A percentile compares a stretch with the other conserved stretches of the same genome.
phyloP scores from a whole-genome alignment of 2,329 filamentous ascomycete genomes.

The Cladophialophora bantiana region DNA sequence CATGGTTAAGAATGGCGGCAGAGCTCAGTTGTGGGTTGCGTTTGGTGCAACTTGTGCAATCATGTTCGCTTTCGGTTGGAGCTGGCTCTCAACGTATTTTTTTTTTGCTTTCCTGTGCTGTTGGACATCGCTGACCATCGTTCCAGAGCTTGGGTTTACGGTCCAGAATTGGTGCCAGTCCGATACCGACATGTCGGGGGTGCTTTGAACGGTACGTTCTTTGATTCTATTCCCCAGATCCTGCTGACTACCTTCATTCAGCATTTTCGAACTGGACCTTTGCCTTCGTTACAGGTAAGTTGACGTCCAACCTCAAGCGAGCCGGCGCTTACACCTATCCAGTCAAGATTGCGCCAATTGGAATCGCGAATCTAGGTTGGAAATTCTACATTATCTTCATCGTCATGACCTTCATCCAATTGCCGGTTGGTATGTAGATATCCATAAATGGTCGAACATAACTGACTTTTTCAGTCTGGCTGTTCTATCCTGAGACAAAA shows the following conservation, averaged over 20 bases:
- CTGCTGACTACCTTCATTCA: background rate
- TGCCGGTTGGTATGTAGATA: slow-evolving; percentile 6
- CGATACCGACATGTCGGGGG: slow-evolving; percentile 46
- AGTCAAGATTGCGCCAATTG: slow-evolving; percentile 14
- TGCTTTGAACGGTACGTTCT: slow-evolving; percentile 36
- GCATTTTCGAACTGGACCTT: slow-evolving; percentile 8
- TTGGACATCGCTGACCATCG: slow-evolving; percentile 48
- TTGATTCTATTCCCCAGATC: background rate
- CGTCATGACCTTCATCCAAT: slow-evolving; percentile 11
- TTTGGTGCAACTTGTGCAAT: slow-evolving; percentile 20
- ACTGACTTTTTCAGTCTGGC: background rate
- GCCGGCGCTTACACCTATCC: background rate
- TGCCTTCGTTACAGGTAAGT: slow-evolving; percentile 10
- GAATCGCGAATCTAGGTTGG: slow-evolving; percentile 1
- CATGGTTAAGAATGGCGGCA: slow-evolving; percentile 18
- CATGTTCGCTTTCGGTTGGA: slow-evolving; percentile 22
- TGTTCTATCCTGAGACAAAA: slow-evolving; percentile 10
- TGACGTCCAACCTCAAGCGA: background rate
- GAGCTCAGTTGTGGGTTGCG: slow-evolving; percentile 23
- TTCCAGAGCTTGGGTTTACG: slow-evolving; percentile 38
- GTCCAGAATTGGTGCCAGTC: slow-evolving; percentile 45
- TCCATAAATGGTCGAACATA: background rate
- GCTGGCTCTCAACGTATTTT: slow-evolving; percentile 56
- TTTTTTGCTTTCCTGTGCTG: slow-evolving; percentile 62
- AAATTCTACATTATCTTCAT: slow-evolving; percentile 11